Base-by-base conservation (phyloP, 2,329 filamentous ascomycete genomes). In the Pezicula radicicola region DNA sequence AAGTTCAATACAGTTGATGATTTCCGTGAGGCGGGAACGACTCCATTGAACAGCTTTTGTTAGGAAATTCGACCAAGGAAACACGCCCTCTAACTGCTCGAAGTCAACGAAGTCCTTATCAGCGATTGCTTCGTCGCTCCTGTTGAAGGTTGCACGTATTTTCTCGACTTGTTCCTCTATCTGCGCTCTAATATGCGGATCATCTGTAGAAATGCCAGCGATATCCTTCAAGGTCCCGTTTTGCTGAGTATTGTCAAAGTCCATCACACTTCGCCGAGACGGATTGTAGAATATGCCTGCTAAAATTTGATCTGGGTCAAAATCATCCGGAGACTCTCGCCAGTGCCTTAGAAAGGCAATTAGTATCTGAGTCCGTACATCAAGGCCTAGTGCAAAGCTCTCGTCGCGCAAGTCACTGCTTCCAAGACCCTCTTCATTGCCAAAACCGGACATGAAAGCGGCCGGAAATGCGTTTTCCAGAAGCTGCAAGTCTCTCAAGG, bases 321-420 rank as follows among this genome's bases (percentile, higher is more conserved):
- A 75, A 8, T 56, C 58, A 2, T 58, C 54, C 5, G 52, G 39
- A 5, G 65, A 58, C 27, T 66, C 51, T 28, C 66, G 56, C 7
- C 66, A 63, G 9, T 62, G 63, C 39, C 69, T 62, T 4, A 79
- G 60, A 6, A 68, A 62, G n/a, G 69, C 55, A 39, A 83, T 75
- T n/a, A 75, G 67, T 10, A 73, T 68, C 55, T 84, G 81, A 2
- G 79, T 83, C 2, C 80, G 74, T 19, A 84, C 69, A 6, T 79
- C 75, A 6, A 84, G 62, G 1, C 72, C 76, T 19, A 83, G 56
- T 3, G 72, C 61, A 50, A 81, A 76, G 0, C 76, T 79, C 41
- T 72, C 57, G 48, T 71, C 46, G 12, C 68, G 54, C 6, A 80
- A 56, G 2, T 52, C 56, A 56, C 74, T 79, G 6, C 69, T 64